Evolutionary conservation across 257 asterid genomes (phyloP), one percentile per base, ranked within the genome.

Genomic region (Misopates orontium): DNA sequence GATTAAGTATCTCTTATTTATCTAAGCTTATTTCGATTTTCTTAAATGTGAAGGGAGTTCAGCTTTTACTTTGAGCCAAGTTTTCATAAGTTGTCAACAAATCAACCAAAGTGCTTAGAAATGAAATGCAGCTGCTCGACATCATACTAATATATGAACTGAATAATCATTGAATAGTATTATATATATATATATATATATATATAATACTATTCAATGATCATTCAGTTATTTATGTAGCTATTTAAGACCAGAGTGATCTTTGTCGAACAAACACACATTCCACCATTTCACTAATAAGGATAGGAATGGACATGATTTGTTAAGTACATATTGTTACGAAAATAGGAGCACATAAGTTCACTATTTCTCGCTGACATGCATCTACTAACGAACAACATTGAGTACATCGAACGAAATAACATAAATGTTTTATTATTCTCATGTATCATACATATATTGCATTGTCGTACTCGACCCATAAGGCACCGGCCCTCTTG

Each of bases 401-500:
- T 4, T 22, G 13, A 23, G 16, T 54, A 54, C 40, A 23, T 9
- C 15, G 10, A 24, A 40, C 61, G 24, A 36, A 56, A 23, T 56
- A 14, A 15, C 24, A 56, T 5, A 56, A 16, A 40, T 24, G 14
- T 42, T 23, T 56, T 59, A 18, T 59, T 32, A 17, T 32, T 31
- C 12, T 16, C 24, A 16, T 18, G 25, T 24, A 17, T 13, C 17
- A 21, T 58, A 32, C 5, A 12, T 59, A 50, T 52, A 14, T 51
- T 14, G 8, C 39, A 58, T n/a, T 10, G 36, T 28, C 0, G 42
- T 21, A 10, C 78, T 19, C 87, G 66, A 90, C 76, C 96, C 96
- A 90, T 10, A 87, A 31, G 4, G 95, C 97, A 8, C 97, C 96
- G 0, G 97, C 97, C 28, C 76, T 71, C 56, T 78, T 71, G 49